Conservation (phyloP, 495 filamentous ascomycete species). For the Bombardia bombarda region DNA sequence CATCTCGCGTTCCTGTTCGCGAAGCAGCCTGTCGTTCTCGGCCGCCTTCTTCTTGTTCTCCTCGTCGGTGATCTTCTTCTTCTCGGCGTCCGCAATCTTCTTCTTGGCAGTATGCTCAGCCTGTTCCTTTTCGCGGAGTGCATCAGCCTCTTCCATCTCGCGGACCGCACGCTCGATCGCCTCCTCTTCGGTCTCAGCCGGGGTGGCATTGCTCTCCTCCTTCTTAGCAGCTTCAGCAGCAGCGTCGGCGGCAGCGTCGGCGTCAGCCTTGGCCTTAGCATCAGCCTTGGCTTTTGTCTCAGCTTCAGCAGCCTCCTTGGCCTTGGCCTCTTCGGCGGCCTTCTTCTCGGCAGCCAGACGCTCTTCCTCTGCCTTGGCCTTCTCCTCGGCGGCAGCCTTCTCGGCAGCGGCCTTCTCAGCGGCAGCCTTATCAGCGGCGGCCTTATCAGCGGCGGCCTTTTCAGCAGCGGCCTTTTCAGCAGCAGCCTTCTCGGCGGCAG, state of each 20-base stretch:
- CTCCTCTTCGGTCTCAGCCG: slow-evolving; percentile 10
- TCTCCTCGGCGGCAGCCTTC: slow-evolving; percentile 36
- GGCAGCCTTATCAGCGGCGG: slow-evolving; percentile 58
- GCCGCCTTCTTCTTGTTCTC: slow-evolving; percentile 24
- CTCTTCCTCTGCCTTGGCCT: slow-evolving; percentile 42
- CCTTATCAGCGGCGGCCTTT: slow-evolving; percentile 34
- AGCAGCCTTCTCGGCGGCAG: slow-evolving; percentile 58
- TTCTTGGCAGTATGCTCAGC: slow-evolving; percentile 55
- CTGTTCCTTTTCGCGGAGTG: slow-evolving; percentile 43
- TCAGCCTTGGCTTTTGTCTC: slow-evolving; percentile 46
- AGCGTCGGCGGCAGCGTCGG: slow-evolving; percentile 47
- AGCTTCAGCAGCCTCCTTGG: slow-evolving; percentile 56
- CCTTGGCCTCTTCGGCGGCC: slow-evolving; percentile 64
- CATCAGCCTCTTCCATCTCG: slow-evolving; percentile 47
- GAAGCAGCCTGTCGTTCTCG: slow-evolving; percentile 53
- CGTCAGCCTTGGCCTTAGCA: slow-evolving; percentile 40
- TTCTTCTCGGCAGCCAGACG: slow-evolving; percentile 40
- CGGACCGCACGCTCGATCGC: slow-evolving; percentile 39
- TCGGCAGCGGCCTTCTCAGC: slow-evolving; percentile 35
- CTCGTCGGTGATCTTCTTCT: slow-evolving; percentile 50
- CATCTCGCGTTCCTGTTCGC: slow-evolving; percentile 45
- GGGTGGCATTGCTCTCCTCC: neutral
- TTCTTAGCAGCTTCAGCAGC: slow-evolving; percentile 39
- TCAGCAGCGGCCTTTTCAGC: slow-evolving; percentile 34
- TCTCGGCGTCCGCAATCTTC: slow-evolving; percentile 43